These are phyloP conservation scores for Colletotrichum acutatum DNA, from an alignment of 2,329 filamentous ascomycete species.

Conservation along the genomic window DNA sequence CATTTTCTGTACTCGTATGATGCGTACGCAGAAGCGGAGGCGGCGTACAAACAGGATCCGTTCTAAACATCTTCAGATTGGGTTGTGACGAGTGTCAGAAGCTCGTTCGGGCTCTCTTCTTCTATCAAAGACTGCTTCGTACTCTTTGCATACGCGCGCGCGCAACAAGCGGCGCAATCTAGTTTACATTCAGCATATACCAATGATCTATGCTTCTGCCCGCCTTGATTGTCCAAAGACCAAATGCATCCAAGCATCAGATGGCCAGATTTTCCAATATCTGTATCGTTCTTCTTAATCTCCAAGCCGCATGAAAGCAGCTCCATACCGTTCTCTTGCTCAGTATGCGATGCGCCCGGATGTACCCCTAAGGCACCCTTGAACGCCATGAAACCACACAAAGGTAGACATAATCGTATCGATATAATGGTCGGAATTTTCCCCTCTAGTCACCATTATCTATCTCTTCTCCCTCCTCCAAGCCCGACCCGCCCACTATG, in stretches of 20 bases:
- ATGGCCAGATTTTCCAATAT: background rate
- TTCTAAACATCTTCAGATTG: background rate
- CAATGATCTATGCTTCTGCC: background rate
- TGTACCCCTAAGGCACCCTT: background rate
- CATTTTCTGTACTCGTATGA: conserved; percentile 36
- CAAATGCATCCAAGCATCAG: background rate
- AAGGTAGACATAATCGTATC: background rate
- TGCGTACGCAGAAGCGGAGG: conserved; percentile 35
- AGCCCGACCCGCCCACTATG: conserved; percentile 37
- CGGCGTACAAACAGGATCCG: conserved; percentile 39
- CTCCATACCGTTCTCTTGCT: background rate
- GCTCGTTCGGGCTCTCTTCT: background rate
- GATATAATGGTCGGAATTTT: background rate
- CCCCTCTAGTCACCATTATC: background rate
- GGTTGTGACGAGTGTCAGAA: background rate
- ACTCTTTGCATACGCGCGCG: background rate
- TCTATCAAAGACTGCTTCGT: background rate
- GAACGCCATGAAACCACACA: background rate
- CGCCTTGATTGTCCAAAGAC: background rate
- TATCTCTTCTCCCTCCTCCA: conserved; percentile 3
- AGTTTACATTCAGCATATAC: background rate
- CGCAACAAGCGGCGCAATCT: background rate
- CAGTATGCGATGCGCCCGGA: background rate
- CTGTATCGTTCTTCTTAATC: background rate
- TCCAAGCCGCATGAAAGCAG: background rate